phyloP scores from a whole-genome alignment of 1,284 basidiomycete species.

The Sporisorium reilianum region DNA sequence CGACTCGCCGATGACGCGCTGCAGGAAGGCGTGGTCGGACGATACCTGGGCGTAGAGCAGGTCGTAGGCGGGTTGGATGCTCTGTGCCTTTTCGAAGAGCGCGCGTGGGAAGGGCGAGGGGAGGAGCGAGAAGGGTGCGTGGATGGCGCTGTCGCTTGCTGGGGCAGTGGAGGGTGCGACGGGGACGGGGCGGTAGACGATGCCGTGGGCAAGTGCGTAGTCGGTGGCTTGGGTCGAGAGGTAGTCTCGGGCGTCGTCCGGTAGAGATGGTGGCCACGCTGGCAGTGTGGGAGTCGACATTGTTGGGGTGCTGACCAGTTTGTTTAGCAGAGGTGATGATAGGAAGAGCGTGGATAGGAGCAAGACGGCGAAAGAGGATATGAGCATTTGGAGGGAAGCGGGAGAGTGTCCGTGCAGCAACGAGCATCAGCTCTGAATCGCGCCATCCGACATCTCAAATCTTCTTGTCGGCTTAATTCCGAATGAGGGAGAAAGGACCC shows the following conservation, averaged over 20 bases:
- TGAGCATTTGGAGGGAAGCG: slow-evolving; percentile 1
- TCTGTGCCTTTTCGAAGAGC: slow-evolving; percentile 78
- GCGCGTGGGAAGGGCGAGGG: slow-evolving; percentile 86
- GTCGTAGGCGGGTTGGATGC: slow-evolving; percentile 84
- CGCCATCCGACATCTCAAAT: slow-evolving; percentile 20
- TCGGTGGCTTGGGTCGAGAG: slow-evolving; percentile 80
- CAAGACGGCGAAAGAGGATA: not conserved
- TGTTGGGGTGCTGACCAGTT: not conserved
- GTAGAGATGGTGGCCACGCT: slow-evolving; percentile 80
- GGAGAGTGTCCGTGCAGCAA: slow-evolving; percentile 7
- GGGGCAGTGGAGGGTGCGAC: slow-evolving; percentile 64
- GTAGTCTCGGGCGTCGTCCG: slow-evolving; percentile 74
- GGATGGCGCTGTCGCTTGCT: slow-evolving; percentile 77
- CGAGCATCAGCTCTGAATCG: slow-evolving; percentile 15
- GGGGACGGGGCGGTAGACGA: slow-evolving; percentile 80
- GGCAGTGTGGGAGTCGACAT: slow-evolving; percentile 28
- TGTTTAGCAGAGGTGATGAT: not conserved
- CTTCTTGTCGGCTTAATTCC: slow-evolving; percentile 36
- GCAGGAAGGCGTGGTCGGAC: slow-evolving; percentile 82
- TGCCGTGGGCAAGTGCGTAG: slow-evolving; percentile 85
- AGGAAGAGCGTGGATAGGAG: slow-evolving; percentile 13
- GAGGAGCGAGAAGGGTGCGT: slow-evolving; percentile 88
- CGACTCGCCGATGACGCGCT: slow-evolving; percentile 82
- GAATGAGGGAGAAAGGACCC: slow-evolving; percentile 24
- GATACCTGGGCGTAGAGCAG: slow-evolving; percentile 86